These are phyloP conservation scores for Trichothecium sympodiale DNA, from an alignment of 2,329 filamentous ascomycete species.

Conservation along the genomic window DNA sequence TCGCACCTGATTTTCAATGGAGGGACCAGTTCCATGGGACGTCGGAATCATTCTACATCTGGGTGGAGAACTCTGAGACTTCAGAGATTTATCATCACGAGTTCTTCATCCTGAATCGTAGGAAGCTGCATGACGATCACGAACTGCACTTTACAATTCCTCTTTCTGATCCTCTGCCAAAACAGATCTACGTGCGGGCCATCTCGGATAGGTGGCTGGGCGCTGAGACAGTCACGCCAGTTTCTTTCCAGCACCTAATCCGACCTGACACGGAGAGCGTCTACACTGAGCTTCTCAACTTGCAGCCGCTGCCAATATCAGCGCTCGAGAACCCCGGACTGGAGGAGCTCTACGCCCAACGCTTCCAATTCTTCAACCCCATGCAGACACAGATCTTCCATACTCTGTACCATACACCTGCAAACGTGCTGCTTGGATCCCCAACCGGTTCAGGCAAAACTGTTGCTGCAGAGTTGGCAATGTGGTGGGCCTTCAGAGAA, in stretches of 20 bases:
- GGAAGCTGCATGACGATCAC: slow-evolving; percentile 89
- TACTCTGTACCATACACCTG: slow-evolving; percentile 81
- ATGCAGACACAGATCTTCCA: slow-evolving; percentile 99
- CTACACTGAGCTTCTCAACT: slow-evolving; percentile 84
- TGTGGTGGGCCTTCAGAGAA: slow-evolving; percentile 99
- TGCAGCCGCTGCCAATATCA: slow-evolving; percentile 79
- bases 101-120: slow-evolving; percentile 84
- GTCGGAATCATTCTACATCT: slow-evolving; percentile 95
- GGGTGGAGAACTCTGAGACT: slow-evolving; percentile 97
- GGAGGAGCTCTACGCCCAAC: slow-evolving; percentile 77
- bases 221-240: slow-evolving; percentile 86
- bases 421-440: slow-evolving; percentile 88
- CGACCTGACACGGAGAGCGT: slow-evolving; percentile 94
- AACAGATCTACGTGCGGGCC: slow-evolving; percentile 89
- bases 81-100: slow-evolving; percentile 97
- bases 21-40: slow-evolving; percentile 88
- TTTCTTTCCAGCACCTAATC: slow-evolving; percentile 97
- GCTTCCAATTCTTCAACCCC: slow-evolving; percentile 95
- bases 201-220: slow-evolving; percentile 95
- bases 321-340: slow-evolving; percentile 79
- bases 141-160: slow-evolving; percentile 98
- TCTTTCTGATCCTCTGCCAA: slow-evolving; percentile 81
- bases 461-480: slow-evolving; percentile 86
- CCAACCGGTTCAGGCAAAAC: slow-evolving; percentile 98
- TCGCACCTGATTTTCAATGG: slow-evolving; percentile 88